Evolutionary conservation across 2,329 filamentous ascomycete species (phyloP), one percentile per base, ranked within the genome.

Genomic region (Fusarium sp.): DNA sequence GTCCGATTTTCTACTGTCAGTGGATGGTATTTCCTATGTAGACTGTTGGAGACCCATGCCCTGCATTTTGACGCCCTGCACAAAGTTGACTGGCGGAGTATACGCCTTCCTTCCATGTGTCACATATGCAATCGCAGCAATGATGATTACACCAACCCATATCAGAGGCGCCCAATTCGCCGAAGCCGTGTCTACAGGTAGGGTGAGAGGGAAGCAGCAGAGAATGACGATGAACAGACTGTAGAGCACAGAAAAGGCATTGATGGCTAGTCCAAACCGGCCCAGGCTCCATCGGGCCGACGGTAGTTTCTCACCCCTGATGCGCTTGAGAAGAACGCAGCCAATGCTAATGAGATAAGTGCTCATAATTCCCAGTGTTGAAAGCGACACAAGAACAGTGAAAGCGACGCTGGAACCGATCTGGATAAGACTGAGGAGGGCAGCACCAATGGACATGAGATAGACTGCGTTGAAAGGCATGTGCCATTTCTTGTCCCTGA

Each of bases 151-250:
- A 1, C 55, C 63, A 11, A 60, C 46, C 63, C 63, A 66, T 37
- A 66, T 66, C 27, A 66, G 13, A 13, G 62, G 63, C 7, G 63
- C 63, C 63, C 62, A 66, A 2, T 66, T 66, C 1, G 63, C 63
- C 9, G 63, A 45, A 18, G 49, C 36, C 1, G 62, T 66, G 11
- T 66, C 62, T 1, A 66, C 63, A 2, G 63, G 63, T 0, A 66
- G 4, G 0, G 43, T 56, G 4, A 66, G 29, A 2, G 63, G 63
- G 13, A 66, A 66, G 10, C 63, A 66, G 18, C 63, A 66, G 5
- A 66, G 61, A 29, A 66, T 47, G 18, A 66, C 62, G 2, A 66
- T 66, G 11, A 66, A 66, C 23, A 66, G 21, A 17, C 63, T 66
- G 39, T 66, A 66, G 11, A 66, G 31, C 11, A 66, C 63, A 0